Percentiles rank a stretch among this genome's conserved stretches.
Evolutionary conservation across 208 protist species (phyloP).

Genomic region (Wallacemonas rigidus): DNA sequence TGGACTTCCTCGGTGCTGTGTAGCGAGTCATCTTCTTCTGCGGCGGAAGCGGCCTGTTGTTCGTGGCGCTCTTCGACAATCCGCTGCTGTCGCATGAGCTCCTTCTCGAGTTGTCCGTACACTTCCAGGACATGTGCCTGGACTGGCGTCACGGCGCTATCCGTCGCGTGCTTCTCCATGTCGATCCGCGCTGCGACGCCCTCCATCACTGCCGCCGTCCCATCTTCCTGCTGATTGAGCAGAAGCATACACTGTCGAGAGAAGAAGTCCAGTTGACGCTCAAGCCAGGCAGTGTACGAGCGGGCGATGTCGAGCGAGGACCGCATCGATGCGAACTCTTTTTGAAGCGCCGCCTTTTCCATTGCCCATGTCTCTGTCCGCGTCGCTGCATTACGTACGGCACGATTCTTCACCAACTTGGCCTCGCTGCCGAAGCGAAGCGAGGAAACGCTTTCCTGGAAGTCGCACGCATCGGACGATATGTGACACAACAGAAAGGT

Average conservation of each 20-base stretch:
- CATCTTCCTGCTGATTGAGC: constrained; percentile 5
- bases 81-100: constrained; percentile 1
- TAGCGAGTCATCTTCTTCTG: too few species aligned
- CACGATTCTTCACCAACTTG: constrained; percentile 45
- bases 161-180: not conserved
- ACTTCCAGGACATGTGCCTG: not conserved
- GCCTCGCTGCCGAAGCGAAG: constrained; percentile 82
- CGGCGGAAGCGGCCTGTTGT: too few species aligned
- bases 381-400: constrained; percentile 36
- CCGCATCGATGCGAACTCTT: not conserved
- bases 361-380: constrained; percentile 24
- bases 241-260: constrained; percentile 14
- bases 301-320: constrained; percentile 27
- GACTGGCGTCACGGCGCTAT: not conserved
- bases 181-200: constrained; percentile 4
- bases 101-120: not conserved
- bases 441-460: constrained; percentile 74
- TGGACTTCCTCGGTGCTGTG: not conserved
- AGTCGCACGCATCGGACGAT: constrained; percentile 55
- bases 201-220: constrained; percentile 2
- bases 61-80: too few species aligned
- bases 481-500: constrained; percentile 83
- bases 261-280: constrained; percentile 48
- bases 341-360: constrained; percentile 12
- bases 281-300: constrained; percentile 52